These are phyloP conservation scores for Coniochaeta hoffmannii DNA, from an alignment of 2,329 filamentous ascomycete genomes.

Conservation along the genomic window DNA sequence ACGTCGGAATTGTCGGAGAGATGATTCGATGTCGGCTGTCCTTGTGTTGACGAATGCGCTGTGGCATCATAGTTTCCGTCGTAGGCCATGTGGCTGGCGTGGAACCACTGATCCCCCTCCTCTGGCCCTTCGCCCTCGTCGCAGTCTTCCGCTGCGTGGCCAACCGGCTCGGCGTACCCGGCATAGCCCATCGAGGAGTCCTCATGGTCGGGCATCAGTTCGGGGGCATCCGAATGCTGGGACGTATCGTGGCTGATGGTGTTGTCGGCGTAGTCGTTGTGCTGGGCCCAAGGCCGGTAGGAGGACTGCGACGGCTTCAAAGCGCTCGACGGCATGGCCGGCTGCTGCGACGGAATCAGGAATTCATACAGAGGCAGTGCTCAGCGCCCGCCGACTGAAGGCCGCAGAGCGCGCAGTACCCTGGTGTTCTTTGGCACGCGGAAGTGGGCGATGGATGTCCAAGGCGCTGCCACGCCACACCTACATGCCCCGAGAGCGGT, in stretches of 20 bases:
- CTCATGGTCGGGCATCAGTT: background rate
- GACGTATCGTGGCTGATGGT: background rate
- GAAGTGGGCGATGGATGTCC: background rate
- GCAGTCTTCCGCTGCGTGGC: constrained; percentile 5
- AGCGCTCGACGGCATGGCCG: background rate
- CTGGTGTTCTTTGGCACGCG: background rate
- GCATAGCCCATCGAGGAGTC: background rate
- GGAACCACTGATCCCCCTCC: background rate
- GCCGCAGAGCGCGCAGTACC: background rate
- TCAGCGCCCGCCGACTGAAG: background rate
- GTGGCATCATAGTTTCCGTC: background rate
- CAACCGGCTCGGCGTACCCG: background rate
- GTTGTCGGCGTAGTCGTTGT: background rate
- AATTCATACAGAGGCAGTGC: background rate
- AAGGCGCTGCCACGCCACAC: background rate
- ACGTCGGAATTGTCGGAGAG: constrained; percentile 14
- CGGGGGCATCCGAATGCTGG: background rate
- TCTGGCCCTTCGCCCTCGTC: constrained; percentile 3
- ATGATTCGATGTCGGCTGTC: background rate
- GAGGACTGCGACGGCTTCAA: background rate
- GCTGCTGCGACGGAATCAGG: background rate
- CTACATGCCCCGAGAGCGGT: no score
- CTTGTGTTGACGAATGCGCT: background rate
- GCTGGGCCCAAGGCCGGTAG: background rate
- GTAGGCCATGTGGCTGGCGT: constrained; percentile 2